Percentiles rank a stretch among this genome's conserved stretches.
phyloP scores from a whole-genome alignment of 805 yeast species.

The Phaffomyces opuntiae region DNA sequence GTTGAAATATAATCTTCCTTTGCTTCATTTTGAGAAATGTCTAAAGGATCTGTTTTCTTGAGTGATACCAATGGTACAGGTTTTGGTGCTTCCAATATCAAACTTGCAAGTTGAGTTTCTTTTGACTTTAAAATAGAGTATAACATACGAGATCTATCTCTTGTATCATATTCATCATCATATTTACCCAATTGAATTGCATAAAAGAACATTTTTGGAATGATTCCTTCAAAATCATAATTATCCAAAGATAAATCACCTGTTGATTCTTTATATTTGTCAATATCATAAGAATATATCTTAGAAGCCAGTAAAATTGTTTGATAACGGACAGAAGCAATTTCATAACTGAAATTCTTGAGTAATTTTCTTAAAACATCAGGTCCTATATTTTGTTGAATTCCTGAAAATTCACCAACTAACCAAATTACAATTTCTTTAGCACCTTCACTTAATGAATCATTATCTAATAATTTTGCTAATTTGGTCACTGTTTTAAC shows the following conservation, averaged over 20 bases:
- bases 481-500: conserved; percentile 49
- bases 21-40: conserved; percentile 5
- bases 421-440: conserved; percentile 86
- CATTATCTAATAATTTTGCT: conserved; percentile 26
- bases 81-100: conserved; percentile 73
- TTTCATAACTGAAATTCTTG: conserved; percentile 46
- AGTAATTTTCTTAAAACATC: conserved; percentile 63
- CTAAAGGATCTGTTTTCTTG: conserved; percentile 16
- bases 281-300: conserved; percentile 49
- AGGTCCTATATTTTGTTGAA: conserved; percentile 51
- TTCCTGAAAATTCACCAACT: conserved; percentile 68
- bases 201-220: conserved; percentile 50
- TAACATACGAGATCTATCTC: conserved; percentile 80
- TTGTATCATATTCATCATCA: conserved; percentile 67
- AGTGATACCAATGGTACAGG: conserved; percentile 42
- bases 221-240: conserved; percentile 30
- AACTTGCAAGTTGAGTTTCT: conserved; percentile 54
- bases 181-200: conserved; percentile 59
- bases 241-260: conserved; percentile 19
- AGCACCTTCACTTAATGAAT: conserved; percentile 39
- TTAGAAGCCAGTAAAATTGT: conserved; percentile 71
- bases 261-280: conserved; percentile 26
- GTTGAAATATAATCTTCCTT: conserved; percentile 14
- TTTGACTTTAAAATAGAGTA: conserved; percentile 48
- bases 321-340: conserved; percentile 58